phyloP scores from a whole-genome alignment of 1,284 basidiomycete genomes.

The Malassezia restricta region DNA sequence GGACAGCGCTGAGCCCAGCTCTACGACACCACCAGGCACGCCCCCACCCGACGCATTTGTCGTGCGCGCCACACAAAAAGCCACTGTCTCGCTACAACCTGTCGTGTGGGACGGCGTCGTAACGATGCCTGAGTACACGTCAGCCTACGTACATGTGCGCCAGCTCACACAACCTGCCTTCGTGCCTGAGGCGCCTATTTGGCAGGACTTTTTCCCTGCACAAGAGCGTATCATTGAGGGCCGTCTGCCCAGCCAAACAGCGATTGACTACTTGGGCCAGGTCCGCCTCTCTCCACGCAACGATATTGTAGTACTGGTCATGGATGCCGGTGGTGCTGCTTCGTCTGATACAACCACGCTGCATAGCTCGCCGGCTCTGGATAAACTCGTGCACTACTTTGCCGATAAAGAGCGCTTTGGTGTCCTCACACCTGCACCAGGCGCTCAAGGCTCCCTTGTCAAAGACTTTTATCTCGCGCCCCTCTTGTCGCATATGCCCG shows the following conservation, averaged over 20 bases:
- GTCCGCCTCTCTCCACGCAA: slow-evolving; percentile 29
- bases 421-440: slow-evolving; percentile 20
- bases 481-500: slow-evolving; percentile 23
- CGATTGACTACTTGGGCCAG: slow-evolving; percentile 36
- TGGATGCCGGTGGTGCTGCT: slow-evolving; percentile 21
- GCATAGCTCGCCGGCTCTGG: slow-evolving; percentile 18
- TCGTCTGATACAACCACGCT: slow-evolving; percentile 4
- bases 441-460: slow-evolving; percentile 25
- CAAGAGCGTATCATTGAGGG: slow-evolving; percentile 29
- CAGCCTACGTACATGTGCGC: slow-evolving; percentile 33
- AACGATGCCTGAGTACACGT: slow-evolving; percentile 36
- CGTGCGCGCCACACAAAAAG: slow-evolving; percentile 4
- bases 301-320: slow-evolving; percentile 26
- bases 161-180: slow-evolving; percentile 27
- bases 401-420: slow-evolving; percentile 28
- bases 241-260: slow-evolving; percentile 31
- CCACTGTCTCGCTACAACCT: slow-evolving; percentile 7
- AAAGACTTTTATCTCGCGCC: slow-evolving; percentile 44
- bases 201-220: slow-evolving; percentile 26
- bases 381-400: slow-evolving; percentile 23
- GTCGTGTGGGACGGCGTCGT: slow-evolving; percentile 42
- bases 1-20: slow-evolving; percentile 3
- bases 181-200: slow-evolving; percentile 12
- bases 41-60: slow-evolving; percentile 16
- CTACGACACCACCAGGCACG: slow-evolving; percentile 15